Evolutionary conservation across 305 asterid species (phyloP), one percentile per base, ranked within the genome.

Genomic region (Stenogyne calaminthoides): DNA sequence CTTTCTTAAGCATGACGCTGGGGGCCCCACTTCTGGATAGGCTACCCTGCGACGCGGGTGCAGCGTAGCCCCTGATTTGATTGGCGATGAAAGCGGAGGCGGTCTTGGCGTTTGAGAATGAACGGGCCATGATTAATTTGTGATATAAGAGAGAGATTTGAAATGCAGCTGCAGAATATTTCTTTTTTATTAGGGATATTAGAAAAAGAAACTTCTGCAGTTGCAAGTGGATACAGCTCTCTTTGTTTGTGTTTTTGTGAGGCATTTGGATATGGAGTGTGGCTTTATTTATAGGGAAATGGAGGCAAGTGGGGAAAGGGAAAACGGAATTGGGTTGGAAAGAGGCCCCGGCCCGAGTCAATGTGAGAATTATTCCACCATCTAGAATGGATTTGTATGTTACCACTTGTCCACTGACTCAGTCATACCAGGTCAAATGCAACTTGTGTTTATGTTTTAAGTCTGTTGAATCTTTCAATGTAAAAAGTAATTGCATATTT

Each of bases 71-170:
- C 64, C 77, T 77, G 25, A 5, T 32, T 44, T 67, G 63, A 57
- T 70, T 72, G 58, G 82, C 61, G 29, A 86, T 67, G 72, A 85
- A 74, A 74, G 86, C 78, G 54, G 92, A 80, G 36, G 85, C 61
- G 5, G 73, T 25, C 85, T 82, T 90, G 9, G 81, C 89, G 75
- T 16, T 70, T 70, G 88, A 71, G 80, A 85, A 71, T 14, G 83
- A 85, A 67, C 82, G 79, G 77, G 88, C 81, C 91, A 84, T 87
- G 74, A 14, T 36, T n/a, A 15, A 1, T 1, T 61, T 12, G 5
- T 8, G 6, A 19, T 56, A 32, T n/a, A 51, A 6, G 34, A 62
- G 27, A 58, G 64, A 58, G 16, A 29, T 16, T 22, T 20, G 57
- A 62, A 29, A 42, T 52, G 81, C 66, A 19, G 73, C 73, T 69